Base-by-base conservation (phyloP, 306 rosid genomes). In the Hippophae tibetana region DNA sequence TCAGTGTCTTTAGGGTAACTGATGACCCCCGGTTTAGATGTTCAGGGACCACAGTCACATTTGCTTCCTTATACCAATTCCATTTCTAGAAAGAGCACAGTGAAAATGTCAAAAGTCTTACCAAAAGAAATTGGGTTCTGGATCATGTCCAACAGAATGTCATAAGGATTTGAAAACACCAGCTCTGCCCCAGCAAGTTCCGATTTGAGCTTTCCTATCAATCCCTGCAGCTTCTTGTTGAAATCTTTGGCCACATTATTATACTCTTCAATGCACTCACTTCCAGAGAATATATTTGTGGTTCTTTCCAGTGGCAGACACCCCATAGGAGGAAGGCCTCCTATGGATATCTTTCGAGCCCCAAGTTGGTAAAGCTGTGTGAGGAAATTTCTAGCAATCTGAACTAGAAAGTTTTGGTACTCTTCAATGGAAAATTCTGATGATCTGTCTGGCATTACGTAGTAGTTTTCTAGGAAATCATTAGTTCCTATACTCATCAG, bases 271-370 rank as follows among this genome's bases (percentile, higher is more conserved):
- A 58, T 66, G 58, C 90, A 80, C 0, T 6, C 62, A 51, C 75
- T 47, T 27, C 74, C 81, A 26, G 6, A 53, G 1, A 69, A 11
- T 61, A 80, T 1, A 11, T 61, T 73, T 10, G 27, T 61, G 58
- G 74, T 69, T 68, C 90, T 84, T 62, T 84, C 84, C 57, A 80
- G 56, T 59, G 90, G 90, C 38, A 84, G 47, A 72, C 90, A 78
- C 42, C 86, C 86, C 86, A 80, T 84, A 10, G 86, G 90, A 52
- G 86, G 84, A 40, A 78, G 78, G 38, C 90, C 90, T 0, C 64
- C 46, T 3, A 80, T 9, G 7, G 78, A 49, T 9, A 80, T 59
- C 70, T 83, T 83, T 12, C 82, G 58, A 12, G 75, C 82, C 18
- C 84, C 86, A 12, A 75, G 74, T 47, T 10, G 54, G 44, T 75